These are phyloP conservation scores for Xylaria multiplex DNA, from an alignment of 2,329 filamentous ascomycete species.

Conservation along the genomic window DNA sequence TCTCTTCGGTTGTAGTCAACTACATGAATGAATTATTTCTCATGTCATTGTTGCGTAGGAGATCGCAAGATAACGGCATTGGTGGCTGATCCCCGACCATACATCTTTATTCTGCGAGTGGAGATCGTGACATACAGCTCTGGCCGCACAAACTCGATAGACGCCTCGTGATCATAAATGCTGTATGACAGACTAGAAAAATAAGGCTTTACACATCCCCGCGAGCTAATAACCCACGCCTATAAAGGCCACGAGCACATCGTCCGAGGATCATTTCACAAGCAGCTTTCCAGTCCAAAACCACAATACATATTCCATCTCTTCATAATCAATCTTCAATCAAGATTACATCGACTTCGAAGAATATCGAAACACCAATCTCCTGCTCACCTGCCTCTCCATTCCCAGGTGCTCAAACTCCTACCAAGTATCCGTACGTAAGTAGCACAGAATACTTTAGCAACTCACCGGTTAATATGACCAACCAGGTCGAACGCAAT, in stretches of 20 bases:
- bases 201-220: not conserved
- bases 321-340: not conserved
- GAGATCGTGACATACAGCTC: not conserved
- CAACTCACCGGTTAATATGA: not conserved
- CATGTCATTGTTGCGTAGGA: not conserved
- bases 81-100: not conserved
- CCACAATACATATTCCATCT: not conserved
- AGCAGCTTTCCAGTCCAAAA: not conserved
- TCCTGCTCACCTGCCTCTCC: no score
- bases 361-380: not conserved
- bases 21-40: not conserved
- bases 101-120: not conserved
- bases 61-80: not conserved
- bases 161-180: not conserved
- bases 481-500: not conserved
- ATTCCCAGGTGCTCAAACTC: not conserved
- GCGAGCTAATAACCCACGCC: not conserved
- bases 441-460: not conserved
- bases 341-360: not conserved
- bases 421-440: not conserved
- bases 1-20: no score
- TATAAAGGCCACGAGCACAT: not conserved
- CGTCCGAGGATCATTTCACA: not conserved
- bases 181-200: not conserved
- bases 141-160: conserved; percentile 1